These are phyloP conservation scores for Chlorella variabilis DNA, from an alignment of 163 green algal species.

Conservation along the genomic window DNA sequence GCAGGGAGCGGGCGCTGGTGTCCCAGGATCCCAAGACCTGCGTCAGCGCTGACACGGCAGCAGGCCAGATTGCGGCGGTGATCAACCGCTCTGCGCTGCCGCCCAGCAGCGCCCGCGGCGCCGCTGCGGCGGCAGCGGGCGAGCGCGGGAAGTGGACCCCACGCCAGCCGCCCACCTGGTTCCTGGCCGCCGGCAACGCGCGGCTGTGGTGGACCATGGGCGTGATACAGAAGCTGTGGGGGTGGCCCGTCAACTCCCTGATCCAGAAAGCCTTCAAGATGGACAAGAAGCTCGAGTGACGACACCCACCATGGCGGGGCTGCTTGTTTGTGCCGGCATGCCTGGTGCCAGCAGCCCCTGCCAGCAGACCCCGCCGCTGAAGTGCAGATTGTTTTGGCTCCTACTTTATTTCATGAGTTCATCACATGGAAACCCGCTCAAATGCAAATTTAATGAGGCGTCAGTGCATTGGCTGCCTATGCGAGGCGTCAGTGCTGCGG, in stretches of 20 bases:
- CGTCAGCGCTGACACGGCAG: neutral
- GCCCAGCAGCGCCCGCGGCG: neutral
- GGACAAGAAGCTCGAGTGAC: too few relatives aligned
- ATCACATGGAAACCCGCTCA: too few relatives aligned
- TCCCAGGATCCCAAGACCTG: constrained; percentile 1
- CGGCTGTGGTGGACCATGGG: constrained; percentile 6
- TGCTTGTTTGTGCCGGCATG: too few relatives aligned
- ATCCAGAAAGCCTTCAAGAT: too few relatives aligned
- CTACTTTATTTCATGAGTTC: too few relatives aligned
- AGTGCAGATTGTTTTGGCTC: too few relatives aligned
- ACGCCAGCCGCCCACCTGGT: constrained; percentile 14
- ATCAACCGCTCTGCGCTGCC: neutral
- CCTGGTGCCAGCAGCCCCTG: too few relatives aligned
- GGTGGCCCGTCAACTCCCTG: constrained; percentile 27
- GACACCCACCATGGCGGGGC: too few relatives aligned
- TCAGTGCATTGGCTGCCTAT: too few relatives aligned
- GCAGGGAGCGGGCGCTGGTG: neutral
- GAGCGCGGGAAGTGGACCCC: neutral
- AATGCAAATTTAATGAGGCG: too few relatives aligned
- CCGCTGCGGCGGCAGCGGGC: neutral
- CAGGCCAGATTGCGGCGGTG: constrained; percentile 1
- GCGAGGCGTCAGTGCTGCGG: too few relatives aligned
- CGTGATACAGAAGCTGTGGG: constrained; percentile 18
- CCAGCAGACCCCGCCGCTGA: too few relatives aligned
- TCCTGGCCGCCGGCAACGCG: constrained; percentile 26